Evolutionary conservation across 257 asterid species (phyloP).

Genomic region (Nicotiana noctiflora): DNA sequence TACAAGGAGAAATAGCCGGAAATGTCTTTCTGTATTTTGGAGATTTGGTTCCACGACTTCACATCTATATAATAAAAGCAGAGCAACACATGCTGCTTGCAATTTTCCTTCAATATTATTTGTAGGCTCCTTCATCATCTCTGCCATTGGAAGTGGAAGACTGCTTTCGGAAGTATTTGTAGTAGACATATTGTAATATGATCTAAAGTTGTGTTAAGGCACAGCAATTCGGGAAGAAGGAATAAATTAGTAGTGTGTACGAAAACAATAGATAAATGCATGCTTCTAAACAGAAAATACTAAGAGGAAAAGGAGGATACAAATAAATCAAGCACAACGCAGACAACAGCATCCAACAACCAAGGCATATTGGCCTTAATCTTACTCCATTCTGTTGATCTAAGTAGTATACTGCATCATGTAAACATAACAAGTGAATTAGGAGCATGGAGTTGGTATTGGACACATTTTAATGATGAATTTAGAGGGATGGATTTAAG

Average conservation of each 20-base stretch:
- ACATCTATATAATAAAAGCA: neutral
- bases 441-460: rapidly evolving
- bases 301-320: conserved; percentile 54
- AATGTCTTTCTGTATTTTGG: neutral
- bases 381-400: conserved; percentile 64
- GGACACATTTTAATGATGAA: neutral
- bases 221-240: neutral
- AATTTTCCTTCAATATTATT: neutral
- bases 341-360: conserved; percentile 86
- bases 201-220: conserved; percentile 55
- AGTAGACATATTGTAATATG: conserved; percentile 69
- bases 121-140: conserved; percentile 24
- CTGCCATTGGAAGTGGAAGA: neutral
- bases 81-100: conserved; percentile 11
- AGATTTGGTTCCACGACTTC: neutral
- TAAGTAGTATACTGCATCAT: conserved; percentile 70
- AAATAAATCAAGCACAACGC: conserved; percentile 73
- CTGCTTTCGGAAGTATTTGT: conserved; percentile 37
- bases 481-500: neutral
- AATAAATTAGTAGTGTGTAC: neutral
- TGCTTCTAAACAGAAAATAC: neutral
- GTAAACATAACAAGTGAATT: neutral
- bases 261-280: neutral
- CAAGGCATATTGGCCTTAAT: conserved; percentile 83
- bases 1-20: neutral